Evolutionary conservation across 192 early-diverging fungal species (phyloP).

Genomic region (Spizellomyces punctatus): DNA sequence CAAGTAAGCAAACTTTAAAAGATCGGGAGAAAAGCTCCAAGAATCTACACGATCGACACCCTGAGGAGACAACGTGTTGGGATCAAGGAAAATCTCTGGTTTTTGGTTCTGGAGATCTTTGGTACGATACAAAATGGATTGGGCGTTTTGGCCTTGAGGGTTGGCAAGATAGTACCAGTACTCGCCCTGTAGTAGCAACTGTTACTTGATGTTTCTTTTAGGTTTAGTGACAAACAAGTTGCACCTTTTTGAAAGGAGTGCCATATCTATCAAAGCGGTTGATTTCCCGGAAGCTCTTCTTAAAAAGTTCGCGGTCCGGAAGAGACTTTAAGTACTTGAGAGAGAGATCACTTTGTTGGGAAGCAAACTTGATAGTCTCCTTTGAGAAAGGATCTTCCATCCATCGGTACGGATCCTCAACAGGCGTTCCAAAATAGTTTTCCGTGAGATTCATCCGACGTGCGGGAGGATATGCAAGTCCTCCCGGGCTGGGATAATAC

Average conservation of each 20-base stretch:
- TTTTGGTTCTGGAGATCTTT: slow-evolving; percentile 38
- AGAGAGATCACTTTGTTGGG: slow-evolving; percentile 56
- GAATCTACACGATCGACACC: slow-evolving; percentile 22
- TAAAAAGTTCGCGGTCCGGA: slow-evolving; percentile 28
- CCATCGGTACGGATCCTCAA: slow-evolving; percentile 63
- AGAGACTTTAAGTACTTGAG: slow-evolving; percentile 35
- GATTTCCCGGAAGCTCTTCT: slow-evolving; percentile 45
- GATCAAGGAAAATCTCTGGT: slow-evolving; percentile 50
- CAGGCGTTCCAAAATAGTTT: slow-evolving; percentile 21
- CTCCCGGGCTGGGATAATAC: too few relatives aligned
- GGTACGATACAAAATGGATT: slow-evolving; percentile 58
- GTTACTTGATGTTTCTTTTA: too few relatives aligned
- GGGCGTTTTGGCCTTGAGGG: slow-evolving; percentile 55
- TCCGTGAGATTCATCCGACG: slow-evolving; percentile 6
- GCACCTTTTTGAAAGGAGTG: slow-evolving; percentile 45
- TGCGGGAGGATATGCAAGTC: slow-evolving; percentile 8
- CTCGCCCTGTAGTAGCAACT: slow-evolving; percentile 33
- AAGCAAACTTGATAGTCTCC: slow-evolving; percentile 62
- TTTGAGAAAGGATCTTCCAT: slow-evolving; percentile 62
- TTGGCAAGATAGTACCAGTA: slow-evolving; percentile 62
- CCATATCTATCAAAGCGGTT: slow-evolving; percentile 56
- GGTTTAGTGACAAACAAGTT: too few relatives aligned
- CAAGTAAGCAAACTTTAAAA: slow-evolving; percentile 21
- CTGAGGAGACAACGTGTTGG: slow-evolving; percentile 8
- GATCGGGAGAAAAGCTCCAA: slow-evolving; percentile 14